Conservation (phyloP, 768 basidiomycete species). For the Rhizopogon roseolus region DNA sequence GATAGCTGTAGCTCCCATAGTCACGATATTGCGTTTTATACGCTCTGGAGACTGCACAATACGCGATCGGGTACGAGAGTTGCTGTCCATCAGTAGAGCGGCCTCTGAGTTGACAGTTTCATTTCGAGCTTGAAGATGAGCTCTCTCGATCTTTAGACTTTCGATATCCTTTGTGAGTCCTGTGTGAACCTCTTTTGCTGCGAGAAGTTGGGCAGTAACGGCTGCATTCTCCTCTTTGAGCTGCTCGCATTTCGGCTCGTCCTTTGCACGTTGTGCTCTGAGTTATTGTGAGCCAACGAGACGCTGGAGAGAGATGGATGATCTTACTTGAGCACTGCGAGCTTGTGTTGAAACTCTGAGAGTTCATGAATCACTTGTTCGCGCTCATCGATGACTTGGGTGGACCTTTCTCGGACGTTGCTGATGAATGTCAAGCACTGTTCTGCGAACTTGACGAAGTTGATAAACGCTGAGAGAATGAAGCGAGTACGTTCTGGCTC, state of each 20-base stretch:
- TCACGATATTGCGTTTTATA: slow-evolving; percentile 73
- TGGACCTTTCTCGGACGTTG: slow-evolving; percentile 57
- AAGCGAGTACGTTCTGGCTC: slow-evolving; percentile 70
- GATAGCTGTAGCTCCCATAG: slow-evolving; percentile 63
- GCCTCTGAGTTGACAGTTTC: slow-evolving; percentile 62
- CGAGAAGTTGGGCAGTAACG: slow-evolving; percentile 60
- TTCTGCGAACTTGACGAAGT: slow-evolving; percentile 87
- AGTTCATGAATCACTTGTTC: slow-evolving; percentile 49
- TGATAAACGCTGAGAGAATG: slow-evolving; percentile 85
- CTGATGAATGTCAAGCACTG: slow-evolving; percentile 61
- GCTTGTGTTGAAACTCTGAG: slow-evolving; percentile 43
- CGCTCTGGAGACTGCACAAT: slow-evolving; percentile 92
- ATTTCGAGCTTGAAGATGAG: slow-evolving; percentile 59
- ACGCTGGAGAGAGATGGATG: neutral
- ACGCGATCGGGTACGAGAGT: slow-evolving; percentile 60
- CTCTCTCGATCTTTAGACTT: slow-evolving; percentile 67
- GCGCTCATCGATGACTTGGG: slow-evolving; percentile 55
- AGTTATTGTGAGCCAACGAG: neutral
- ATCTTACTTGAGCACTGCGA: slow-evolving; percentile 53
- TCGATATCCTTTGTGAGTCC: slow-evolving; percentile 62
- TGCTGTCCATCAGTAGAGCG: slow-evolving; percentile 51
- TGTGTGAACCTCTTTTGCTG: slow-evolving; percentile 62
- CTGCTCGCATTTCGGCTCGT: slow-evolving; percentile 63
- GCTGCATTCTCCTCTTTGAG: slow-evolving; percentile 56
- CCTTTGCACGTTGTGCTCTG: slow-evolving; percentile 61